Base-by-base conservation (phyloP, 352 stramenopile genomes). In the Phytophthora quininea region DNA sequence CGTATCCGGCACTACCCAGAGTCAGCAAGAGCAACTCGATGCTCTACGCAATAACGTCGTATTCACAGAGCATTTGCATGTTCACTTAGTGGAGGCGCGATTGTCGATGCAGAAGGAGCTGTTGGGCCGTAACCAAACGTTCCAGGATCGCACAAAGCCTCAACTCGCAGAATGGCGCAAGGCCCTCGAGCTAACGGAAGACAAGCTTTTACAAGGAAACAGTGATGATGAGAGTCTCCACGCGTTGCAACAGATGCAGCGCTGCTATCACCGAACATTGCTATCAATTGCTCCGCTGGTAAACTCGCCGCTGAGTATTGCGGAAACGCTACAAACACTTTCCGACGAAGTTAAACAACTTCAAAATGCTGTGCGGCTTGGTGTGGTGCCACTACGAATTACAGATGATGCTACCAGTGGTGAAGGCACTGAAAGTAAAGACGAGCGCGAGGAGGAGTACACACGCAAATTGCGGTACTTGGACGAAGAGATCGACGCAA, bases 31-130 rank as follows among this genome's bases (percentile, higher is more conserved):
- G 3, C 84, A 91, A 53, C 63, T 90, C 14, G 79, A 91, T 58
- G 64, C 74, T 1, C 52, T 90, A 24, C 79, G 76, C 37, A 86
- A 83, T n/a, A 80, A 69, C 14, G 50, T 75, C 10, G 64, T 81
- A 7, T 89, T 85, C 47, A 81, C 82, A 30, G 73, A 92, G 27
- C 77, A 82, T 47, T 62, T 89, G 50, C 77, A 89, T 38, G 48
- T 91, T 30, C 71, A 84, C 31, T 60, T 86, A 48, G 64, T 94
- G 47, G 87, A 92, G 32, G 51, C 71, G 3, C 69, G 81, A 3
- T 63, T 92, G 35, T 72, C 73, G 4, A 80, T 89, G 57, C 80
- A 92, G 43, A 93, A 95, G 50, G 83, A 93, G 45, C 52, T 89
- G 9, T 62, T 95, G 8, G 66, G 84, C 24, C 77, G 81, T 24